Evolutionary conservation across 2,329 filamentous ascomycete genomes (phyloP).

Genomic region (Fusarium oxysporum): DNA sequence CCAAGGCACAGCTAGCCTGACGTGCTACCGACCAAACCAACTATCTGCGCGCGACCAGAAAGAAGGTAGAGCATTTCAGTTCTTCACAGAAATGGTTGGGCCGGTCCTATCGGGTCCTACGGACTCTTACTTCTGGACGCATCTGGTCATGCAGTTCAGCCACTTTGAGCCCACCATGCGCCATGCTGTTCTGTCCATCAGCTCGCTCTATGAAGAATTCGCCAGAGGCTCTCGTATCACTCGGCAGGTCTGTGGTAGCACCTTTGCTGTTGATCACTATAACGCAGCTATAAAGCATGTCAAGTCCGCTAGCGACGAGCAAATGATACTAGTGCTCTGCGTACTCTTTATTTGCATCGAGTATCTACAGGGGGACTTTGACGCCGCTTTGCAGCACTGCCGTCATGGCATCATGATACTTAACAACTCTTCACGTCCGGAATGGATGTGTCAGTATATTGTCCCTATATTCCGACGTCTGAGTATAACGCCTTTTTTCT

Average conservation of each 20-base stretch:
- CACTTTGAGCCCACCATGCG: slow-evolving; percentile 25
- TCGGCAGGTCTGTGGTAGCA: slow-evolving; percentile 10
- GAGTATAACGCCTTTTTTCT: slow-evolving; percentile 13
- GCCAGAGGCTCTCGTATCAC: neutral
- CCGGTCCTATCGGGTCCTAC: slow-evolving; percentile 20
- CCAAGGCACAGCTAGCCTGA: neutral
- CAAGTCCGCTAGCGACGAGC: slow-evolving; percentile 4
- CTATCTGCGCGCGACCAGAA: neutral
- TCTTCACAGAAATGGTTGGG: slow-evolving; percentile 20
- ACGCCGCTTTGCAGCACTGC: slow-evolving; percentile 19
- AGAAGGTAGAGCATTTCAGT: slow-evolving; percentile 24
- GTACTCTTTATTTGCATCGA: slow-evolving; percentile 30
- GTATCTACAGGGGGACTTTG: slow-evolving; percentile 19
- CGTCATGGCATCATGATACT: slow-evolving; percentile 11
- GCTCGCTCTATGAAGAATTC: slow-evolving; percentile 28
- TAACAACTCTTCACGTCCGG: neutral
- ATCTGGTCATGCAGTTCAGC: slow-evolving; percentile 36
- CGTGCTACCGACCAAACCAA: slow-evolving; percentile 18
- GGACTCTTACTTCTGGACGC: slow-evolving; percentile 35
- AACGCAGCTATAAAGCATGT: slow-evolving; percentile 21
- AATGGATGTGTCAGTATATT: slow-evolving; percentile 11
- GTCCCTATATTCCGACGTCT: slow-evolving; percentile 19
- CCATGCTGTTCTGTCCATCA: slow-evolving; percentile 27
- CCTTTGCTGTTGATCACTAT: slow-evolving; percentile 16
- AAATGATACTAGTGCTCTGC: slow-evolving; percentile 18